Conservation (phyloP, 331 rosid genomes). For the Telfairia occidentalis region DNA sequence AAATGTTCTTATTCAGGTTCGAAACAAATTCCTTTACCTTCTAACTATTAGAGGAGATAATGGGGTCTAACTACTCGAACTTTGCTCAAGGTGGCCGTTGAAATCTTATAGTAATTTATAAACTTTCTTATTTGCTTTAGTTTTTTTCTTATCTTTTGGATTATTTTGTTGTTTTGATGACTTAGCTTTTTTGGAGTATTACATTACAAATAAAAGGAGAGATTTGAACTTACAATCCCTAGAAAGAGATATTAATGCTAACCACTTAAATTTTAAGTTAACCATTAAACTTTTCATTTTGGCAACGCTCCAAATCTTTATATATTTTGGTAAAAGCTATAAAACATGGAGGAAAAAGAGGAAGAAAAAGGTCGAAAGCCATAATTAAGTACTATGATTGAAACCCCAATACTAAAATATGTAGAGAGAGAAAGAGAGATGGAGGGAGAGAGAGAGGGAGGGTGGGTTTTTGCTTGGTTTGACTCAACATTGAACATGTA, state of each 20-base stretch:
- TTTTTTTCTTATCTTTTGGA: background rate
- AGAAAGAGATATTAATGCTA: background rate
- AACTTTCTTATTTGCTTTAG: background rate
- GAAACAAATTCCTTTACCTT: background rate
- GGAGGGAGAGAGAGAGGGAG: no score
- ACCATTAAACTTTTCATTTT: background rate
- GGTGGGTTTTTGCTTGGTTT: background rate
- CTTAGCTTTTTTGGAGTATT: background rate
- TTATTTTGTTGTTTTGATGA: background rate
- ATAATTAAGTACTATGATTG: background rate
- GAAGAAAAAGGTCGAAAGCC: background rate
- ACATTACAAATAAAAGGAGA: no score
- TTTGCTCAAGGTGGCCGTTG: background rate
- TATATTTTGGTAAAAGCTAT: background rate
- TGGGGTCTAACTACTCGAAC: background rate
- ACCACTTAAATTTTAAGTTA: no score
- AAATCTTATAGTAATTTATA: background rate
- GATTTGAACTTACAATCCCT: background rate
- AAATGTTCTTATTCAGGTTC: background rate
- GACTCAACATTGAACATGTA: background rate
- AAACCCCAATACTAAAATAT: background rate
- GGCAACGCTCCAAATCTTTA: background rate
- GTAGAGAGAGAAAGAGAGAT: background rate
- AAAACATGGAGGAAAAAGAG: conserved; percentile 9
- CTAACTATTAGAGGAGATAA: background rate